A percentile compares a stretch with the other conserved stretches of the same genome.
Evolutionary conservation across 768 basidiomycete genomes (phyloP).

Genomic region (Candolleomyces efflorescens): DNA sequence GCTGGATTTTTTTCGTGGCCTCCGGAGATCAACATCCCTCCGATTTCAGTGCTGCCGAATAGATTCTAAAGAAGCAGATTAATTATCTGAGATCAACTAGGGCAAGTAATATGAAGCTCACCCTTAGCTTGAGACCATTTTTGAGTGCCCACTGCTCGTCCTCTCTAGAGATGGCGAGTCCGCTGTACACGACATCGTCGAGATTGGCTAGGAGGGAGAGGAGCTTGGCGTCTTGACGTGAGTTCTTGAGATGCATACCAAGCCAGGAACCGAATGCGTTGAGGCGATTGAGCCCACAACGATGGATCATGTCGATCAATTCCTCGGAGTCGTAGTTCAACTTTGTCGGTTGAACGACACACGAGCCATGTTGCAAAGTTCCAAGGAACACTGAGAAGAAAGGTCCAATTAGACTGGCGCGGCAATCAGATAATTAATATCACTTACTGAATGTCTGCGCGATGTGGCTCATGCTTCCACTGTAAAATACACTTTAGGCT

Average conservation of each 20-base stretch:
- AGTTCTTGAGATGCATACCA: conserved; percentile 53
- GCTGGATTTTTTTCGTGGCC: conserved; percentile 46
- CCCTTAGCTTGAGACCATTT: conserved; percentile 60
- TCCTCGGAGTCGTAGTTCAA: conserved; percentile 66
- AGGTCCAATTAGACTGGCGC: conserved; percentile 18
- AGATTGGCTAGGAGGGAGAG: conserved; percentile 51
- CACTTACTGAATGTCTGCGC: conserved; percentile 70
- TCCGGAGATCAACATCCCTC: conserved; percentile 65
- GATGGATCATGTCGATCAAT: conserved; percentile 64
- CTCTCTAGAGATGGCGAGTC: conserved; percentile 58
- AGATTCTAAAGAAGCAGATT: conserved; percentile 50
- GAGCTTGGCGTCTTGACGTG: conserved; percentile 57
- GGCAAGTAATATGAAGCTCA: conserved; percentile 29
- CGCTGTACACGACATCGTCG: conserved; percentile 63
- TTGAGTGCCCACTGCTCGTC: conserved; percentile 69
- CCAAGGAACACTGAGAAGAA: conserved; percentile 60
- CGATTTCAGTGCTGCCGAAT: conserved; percentile 80
- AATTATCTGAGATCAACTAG: conserved; percentile 14
- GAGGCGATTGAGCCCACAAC: conserved; percentile 66
- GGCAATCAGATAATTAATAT: conserved; percentile 18
- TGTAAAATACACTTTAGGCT: conserved; percentile 36
- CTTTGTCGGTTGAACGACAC: conserved; percentile 66
- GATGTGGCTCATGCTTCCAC: conserved; percentile 84
- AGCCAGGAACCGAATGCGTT: conserved; percentile 75
- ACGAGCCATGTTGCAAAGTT: conserved; percentile 65